These are phyloP conservation scores for Zanthoxylum bungeanum DNA, from an alignment of 345 rosid genomes.

Conservation along the genomic window DNA sequence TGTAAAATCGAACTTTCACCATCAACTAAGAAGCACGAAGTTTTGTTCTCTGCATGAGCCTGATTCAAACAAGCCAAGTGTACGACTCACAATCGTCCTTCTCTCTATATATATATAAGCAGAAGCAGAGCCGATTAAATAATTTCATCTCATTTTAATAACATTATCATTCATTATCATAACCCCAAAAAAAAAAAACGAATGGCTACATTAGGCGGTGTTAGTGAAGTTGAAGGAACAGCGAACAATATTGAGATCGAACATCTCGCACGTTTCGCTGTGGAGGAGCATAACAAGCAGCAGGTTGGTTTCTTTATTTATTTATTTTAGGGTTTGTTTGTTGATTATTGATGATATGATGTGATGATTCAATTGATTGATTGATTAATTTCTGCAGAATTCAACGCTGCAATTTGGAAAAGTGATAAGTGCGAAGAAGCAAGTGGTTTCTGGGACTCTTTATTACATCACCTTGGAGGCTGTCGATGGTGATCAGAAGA, in stretches of 20 bases:
- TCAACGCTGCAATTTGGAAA: slow-evolving; percentile 46
- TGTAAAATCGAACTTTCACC: no score
- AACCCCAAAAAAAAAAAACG: no score
- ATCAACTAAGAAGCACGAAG: no score
- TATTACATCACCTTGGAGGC: slow-evolving; percentile 75
- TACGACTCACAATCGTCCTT: no score
- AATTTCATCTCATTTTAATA: no score
- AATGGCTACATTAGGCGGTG: slow-evolving; percentile 58
- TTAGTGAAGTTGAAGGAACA: slow-evolving; percentile 37
- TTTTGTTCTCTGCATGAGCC: no score
- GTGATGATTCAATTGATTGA: neutral
- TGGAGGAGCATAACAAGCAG: slow-evolving; percentile 83
- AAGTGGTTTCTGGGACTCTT: slow-evolving; percentile 75
- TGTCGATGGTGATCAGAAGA: slow-evolving; percentile 52
- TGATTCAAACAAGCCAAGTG: no score
- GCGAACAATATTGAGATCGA: slow-evolving; percentile 64
- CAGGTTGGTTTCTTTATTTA: no score
- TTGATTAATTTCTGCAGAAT: slow-evolving; percentile 62
- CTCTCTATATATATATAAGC: no score
- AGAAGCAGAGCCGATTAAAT: no score
- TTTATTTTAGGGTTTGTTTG: neutral
- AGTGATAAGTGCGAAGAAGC: slow-evolving; percentile 64
- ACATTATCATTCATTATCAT: no score
- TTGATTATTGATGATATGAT: neutral
- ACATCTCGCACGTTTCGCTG: slow-evolving; percentile 80